These are phyloP conservation scores for Hericium alpestre DNA, from an alignment of 768 basidiomycete species.

Conservation along the genomic window DNA sequence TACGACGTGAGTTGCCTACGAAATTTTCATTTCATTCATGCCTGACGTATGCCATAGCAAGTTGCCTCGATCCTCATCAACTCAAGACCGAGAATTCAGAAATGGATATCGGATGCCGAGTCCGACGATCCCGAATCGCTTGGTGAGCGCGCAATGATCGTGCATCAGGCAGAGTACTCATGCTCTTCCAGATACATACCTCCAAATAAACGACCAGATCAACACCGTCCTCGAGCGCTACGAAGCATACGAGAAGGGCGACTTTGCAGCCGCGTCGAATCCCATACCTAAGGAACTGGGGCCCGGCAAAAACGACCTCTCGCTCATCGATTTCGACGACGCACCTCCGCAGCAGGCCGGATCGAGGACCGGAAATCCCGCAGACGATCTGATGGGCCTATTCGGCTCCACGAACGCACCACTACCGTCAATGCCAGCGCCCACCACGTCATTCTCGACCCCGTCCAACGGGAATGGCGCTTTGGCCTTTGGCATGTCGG, in stretches of 20 bases:
- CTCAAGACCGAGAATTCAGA: slow-evolving; percentile 91
- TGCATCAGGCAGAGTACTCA: not conserved
- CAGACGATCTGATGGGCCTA: slow-evolving; percentile 53
- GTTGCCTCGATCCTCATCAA: slow-evolving; percentile 71
- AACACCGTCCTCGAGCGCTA: slow-evolving; percentile 86
- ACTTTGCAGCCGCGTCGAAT: slow-evolving; percentile 59
- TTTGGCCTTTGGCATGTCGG: not conserved
- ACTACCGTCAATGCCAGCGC: not conserved
- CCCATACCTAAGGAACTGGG: slow-evolving; percentile 57
- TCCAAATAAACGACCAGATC: slow-evolving; percentile 96
- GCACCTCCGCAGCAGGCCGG: slow-evolving; percentile 15
- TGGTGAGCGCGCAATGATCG: slow-evolving; percentile 35
- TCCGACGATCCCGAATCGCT: slow-evolving; percentile 83
- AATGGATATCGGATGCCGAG: slow-evolving; percentile 94
- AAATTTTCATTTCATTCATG: slow-evolving; percentile 2
- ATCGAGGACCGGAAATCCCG: slow-evolving; percentile 16
- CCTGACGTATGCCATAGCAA: slow-evolving; percentile 44
- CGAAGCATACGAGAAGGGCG: slow-evolving; percentile 88
- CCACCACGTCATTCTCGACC: not conserved
- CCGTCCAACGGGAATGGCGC: slow-evolving; percentile 2
- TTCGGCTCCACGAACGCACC: slow-evolving; percentile 29
- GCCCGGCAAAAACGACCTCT: slow-evolving; percentile 26
- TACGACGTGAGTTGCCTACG: slow-evolving; percentile 57
- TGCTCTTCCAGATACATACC: slow-evolving; percentile 64
- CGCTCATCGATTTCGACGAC: slow-evolving; percentile 77